A percentile compares a stretch with the other conserved stretches of the same genome.
These are phyloP conservation scores for Orobanche coerulescens DNA, from an alignment of 257 asterid genomes.

Conservation along the genomic window DNA sequence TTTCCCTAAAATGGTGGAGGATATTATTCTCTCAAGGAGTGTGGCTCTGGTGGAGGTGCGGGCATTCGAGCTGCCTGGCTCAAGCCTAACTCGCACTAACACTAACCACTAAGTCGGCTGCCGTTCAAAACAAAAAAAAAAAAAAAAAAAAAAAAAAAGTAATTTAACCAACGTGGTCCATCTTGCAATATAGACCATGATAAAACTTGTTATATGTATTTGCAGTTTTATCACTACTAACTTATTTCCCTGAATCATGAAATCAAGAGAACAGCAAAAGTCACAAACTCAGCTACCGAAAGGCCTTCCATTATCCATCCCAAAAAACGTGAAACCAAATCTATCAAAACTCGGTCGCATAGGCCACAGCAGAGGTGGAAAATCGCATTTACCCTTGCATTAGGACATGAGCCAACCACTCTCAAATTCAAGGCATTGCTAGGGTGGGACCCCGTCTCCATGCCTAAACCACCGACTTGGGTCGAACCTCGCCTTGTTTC, in stretches of 20 bases:
- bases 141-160: too few relatives aligned
- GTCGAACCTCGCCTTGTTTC: constrained; percentile 39
- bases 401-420: constrained; percentile 28
- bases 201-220: not conserved
- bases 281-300: constrained; percentile 44
- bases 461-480: constrained; percentile 26
- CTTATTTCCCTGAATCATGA: constrained; percentile 35
- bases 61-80: too few relatives aligned
- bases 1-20: too few relatives aligned
- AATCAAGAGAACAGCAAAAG: constrained; percentile 31
- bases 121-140: too few relatives aligned
- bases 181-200: not conserved
- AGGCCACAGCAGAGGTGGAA: constrained; percentile 74
- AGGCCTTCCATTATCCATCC: constrained; percentile 32
- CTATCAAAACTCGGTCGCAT: constrained; percentile 38
- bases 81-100: too few relatives aligned
- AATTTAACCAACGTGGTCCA: too few relatives aligned
- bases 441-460: constrained; percentile 61
- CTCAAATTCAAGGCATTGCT: constrained; percentile 51
- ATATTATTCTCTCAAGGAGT: too few relatives aligned
- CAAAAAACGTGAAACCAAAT: constrained; percentile 34
- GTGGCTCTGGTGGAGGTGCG: too few relatives aligned
- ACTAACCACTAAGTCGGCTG: too few relatives aligned
- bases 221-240: constrained; percentile 31
- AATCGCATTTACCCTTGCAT: constrained; percentile 48